These are phyloP conservation scores for Lachancea quebecensis DNA, from an alignment of 805 yeast genomes.

Conservation along the genomic window DNA sequence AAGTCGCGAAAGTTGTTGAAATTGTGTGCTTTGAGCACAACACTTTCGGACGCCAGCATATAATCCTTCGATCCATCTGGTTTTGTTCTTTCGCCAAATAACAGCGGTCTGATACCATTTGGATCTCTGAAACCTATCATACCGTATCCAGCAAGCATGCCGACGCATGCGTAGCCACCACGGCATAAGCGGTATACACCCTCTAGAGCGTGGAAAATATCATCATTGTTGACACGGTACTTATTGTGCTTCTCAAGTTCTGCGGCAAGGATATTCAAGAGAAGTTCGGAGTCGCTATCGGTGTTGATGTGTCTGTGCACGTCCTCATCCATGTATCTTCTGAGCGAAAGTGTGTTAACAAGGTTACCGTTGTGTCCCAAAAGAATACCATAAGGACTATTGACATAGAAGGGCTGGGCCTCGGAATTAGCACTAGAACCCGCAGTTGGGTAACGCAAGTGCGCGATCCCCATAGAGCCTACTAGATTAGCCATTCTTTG, in stretches of 20 bases:
- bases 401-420: constrained; percentile 98
- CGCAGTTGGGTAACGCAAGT: constrained; percentile 94
- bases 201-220: constrained; percentile 75
- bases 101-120: constrained; percentile 87
- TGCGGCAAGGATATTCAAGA: constrained; percentile 84
- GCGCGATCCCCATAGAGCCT: constrained; percentile 95
- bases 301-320: constrained; percentile 98
- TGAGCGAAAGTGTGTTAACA: constrained; percentile 75
- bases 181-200: constrained; percentile 77
- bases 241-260: constrained; percentile 88
- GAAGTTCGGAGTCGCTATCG: constrained; percentile 89
- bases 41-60: constrained; percentile 94
- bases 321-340: constrained; percentile 77
- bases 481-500: constrained; percentile 67
- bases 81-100: constrained; percentile 73
- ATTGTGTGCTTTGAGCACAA: constrained; percentile 88
- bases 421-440: constrained; percentile 93
- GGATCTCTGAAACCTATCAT: constrained; percentile 96
- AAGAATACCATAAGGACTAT: constrained; percentile 91
- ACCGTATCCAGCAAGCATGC: constrained; percentile 94
- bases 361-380: constrained; percentile 92
- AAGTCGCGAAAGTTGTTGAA: constrained; percentile 74
- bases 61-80: constrained; percentile 70
- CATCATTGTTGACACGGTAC: constrained; percentile 85
- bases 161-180: constrained; percentile 97